phyloP scores from a whole-genome alignment of 257 asterid genomes.

The Handroanthus guayacan region DNA sequence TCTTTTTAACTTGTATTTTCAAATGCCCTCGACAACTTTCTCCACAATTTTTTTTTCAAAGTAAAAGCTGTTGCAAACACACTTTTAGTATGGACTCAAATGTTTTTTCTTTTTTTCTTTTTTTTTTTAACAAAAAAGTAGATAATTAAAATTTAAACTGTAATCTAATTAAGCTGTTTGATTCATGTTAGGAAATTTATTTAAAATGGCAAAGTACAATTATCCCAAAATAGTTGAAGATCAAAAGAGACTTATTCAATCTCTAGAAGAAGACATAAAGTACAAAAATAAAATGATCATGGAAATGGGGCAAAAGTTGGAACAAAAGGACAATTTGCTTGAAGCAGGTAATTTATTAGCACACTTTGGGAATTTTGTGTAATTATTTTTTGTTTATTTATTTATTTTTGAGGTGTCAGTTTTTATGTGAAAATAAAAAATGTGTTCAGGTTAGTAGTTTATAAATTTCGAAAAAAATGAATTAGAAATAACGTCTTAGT shows the following conservation, averaged over 20 bases:
- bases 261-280: background rate
- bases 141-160: background rate
- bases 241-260: background rate
- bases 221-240: background rate
- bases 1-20: too few species aligned
- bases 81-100: too few species aligned
- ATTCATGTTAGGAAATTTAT: background rate
- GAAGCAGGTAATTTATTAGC: constrained; percentile 10
- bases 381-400: background rate
- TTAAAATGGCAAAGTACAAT: background rate
- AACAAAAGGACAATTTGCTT: constrained; percentile 18
- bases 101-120: too few species aligned
- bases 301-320: constrained; percentile 1
- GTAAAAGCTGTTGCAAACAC: too few species aligned
- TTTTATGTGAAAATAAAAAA: background rate
- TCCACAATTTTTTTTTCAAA: too few species aligned
- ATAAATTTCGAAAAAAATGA: too few species aligned
- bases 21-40: too few species aligned
- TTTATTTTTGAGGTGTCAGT: background rate
- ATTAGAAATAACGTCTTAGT: too few species aligned
- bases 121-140: background rate
- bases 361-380: background rate
- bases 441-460: too few species aligned
- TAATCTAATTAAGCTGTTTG: background rate
- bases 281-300: background rate